Evolutionary conservation across 139 green algal genomes (phyloP).

Genomic region (Micractinium sp.): DNA sequence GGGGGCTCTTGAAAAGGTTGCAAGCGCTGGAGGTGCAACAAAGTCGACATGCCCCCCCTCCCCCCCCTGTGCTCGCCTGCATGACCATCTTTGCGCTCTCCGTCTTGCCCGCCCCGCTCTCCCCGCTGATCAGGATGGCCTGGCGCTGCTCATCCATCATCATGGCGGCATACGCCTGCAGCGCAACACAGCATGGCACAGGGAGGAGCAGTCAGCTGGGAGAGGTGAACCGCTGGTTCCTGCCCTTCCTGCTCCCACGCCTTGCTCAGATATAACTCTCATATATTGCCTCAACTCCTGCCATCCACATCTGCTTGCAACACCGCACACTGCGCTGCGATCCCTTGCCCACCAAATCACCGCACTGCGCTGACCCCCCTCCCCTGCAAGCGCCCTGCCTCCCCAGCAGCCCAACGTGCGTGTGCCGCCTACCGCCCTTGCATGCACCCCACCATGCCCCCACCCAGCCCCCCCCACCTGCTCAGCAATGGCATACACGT

Average conservation of each 20-base stretch:
- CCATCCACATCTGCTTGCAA: background rate
- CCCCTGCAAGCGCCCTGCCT: too few species aligned
- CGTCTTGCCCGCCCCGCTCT: constrained; percentile 95
- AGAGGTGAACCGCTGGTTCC: too few species aligned
- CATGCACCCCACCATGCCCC: background rate
- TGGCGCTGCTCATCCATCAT: constrained; percentile 70
- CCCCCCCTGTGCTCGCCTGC: constrained; percentile 34
- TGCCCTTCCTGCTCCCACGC: too few species aligned
- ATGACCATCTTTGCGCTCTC: constrained; percentile 87
- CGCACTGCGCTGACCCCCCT: too few species aligned
- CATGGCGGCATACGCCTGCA: constrained; percentile 65
- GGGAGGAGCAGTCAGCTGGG: too few species aligned
- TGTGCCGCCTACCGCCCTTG: too few species aligned
- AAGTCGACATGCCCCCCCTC: too few species aligned
- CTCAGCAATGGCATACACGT: constrained; percentile 88
- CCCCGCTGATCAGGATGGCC: constrained; percentile 75
- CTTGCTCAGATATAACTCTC: background rate
- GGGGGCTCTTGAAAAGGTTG: too few species aligned
- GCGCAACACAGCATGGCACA: too few species aligned
- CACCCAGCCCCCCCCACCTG: constrained; percentile 37
- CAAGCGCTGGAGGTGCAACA: too few species aligned
- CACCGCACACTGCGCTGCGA: background rate
- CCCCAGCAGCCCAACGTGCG: too few species aligned
- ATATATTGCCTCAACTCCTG: background rate
- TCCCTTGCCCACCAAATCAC: too few species aligned